Conservation (phyloP, 495 filamentous ascomycete species). For the Viridothelium virens region DNA sequence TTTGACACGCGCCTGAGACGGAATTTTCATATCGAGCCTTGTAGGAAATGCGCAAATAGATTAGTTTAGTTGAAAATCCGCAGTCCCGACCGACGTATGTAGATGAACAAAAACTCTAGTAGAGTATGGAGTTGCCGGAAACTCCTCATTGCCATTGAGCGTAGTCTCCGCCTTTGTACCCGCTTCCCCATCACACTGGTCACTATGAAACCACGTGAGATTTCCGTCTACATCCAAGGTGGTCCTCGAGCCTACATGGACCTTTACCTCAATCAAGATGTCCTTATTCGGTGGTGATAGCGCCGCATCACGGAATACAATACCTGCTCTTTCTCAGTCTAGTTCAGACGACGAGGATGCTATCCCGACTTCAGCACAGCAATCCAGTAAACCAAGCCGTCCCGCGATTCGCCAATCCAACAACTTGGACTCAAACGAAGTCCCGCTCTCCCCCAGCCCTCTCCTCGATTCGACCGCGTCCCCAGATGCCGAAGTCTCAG, state of each 20-base stretch:
- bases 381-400: neutral
- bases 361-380: neutral
- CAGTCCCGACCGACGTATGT: neutral
- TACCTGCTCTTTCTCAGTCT: neutral
- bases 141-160: too few relatives aligned
- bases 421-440: neutral
- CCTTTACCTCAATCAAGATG: neutral
- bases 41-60: too few relatives aligned
- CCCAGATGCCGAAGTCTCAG: neutral
- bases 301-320: neutral
- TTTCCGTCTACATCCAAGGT: neutral
- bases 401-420: neutral
- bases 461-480: neutral
- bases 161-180: too few relatives aligned
- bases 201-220: neutral
- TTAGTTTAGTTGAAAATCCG: too few relatives aligned
- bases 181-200: neutral
- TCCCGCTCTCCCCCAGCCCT: neutral
- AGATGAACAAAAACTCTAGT: neutral
- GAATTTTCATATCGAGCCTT: too few relatives aligned
- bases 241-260: neutral
- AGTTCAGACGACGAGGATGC: conserved; percentile 3
- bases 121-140: neutral
- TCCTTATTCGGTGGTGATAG: conserved; percentile 11
- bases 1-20: too few relatives aligned